These are phyloP conservation scores for Fusarium circinatum DNA, from an alignment of 2,329 filamentous ascomycete genomes.

Conservation along the genomic window DNA sequence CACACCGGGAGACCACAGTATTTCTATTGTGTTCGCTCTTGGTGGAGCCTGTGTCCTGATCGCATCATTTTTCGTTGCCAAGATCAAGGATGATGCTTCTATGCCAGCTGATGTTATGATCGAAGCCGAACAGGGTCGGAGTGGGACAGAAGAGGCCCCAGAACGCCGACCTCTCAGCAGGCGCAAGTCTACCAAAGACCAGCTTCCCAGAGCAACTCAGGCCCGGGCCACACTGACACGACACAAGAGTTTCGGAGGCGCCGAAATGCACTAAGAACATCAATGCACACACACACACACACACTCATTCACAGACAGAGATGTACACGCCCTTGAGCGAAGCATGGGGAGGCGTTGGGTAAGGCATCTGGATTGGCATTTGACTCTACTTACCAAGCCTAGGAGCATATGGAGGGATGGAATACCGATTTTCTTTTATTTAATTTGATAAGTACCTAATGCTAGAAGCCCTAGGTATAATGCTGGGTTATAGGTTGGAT, in stretches of 20 bases:
- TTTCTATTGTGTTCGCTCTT: constrained; percentile 86
- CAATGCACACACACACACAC: background rate
- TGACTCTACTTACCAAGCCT: constrained; percentile 12
- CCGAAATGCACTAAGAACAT: constrained; percentile 49
- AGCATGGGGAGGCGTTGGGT: constrained; percentile 17
- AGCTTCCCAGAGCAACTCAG: constrained; percentile 55
- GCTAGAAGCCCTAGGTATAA: constrained; percentile 3
- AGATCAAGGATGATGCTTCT: constrained; percentile 70
- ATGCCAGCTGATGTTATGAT: constrained; percentile 52
- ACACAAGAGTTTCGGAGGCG: constrained; percentile 61
- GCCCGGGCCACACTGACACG: constrained; percentile 59
- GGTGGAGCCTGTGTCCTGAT: constrained; percentile 82
- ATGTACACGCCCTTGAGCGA: background rate
- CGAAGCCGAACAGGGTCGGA: constrained; percentile 56
- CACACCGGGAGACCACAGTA: constrained; percentile 84
- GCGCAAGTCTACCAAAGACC: constrained; percentile 55
- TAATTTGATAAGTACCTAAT: constrained; percentile 1
- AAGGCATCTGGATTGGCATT: constrained; percentile 12
- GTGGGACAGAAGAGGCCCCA: constrained; percentile 45
- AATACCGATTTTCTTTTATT: background rate
- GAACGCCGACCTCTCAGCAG: constrained; percentile 42
- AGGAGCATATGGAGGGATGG: constrained; percentile 13
- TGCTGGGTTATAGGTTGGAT: constrained; percentile 6
- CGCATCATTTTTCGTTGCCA: constrained; percentile 77
- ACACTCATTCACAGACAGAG: background rate